Evolutionary conservation across 108 stramenopile species (phyloP), one percentile per base, ranked within the genome.

Genomic region (Nitzschia inconspicua): DNA sequence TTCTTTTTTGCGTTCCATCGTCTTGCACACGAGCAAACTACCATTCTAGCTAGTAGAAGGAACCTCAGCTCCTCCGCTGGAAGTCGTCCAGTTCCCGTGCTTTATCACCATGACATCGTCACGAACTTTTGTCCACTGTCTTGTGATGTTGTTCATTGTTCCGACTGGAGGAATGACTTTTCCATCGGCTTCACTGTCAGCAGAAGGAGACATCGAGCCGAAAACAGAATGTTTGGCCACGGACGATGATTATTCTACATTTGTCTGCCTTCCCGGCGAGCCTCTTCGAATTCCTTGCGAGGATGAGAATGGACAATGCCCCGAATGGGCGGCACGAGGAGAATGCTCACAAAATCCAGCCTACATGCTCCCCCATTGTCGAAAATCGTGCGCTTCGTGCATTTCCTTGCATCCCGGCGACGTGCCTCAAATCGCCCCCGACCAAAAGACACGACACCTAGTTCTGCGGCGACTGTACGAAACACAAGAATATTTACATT

Each of bases 281-380:
- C 40, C 51, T 3, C 14, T 54, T 18, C 37, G 52, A 25, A 29
- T 65, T 10, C 41, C 39, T 11, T 73, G 72, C 42, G 18, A 30
- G 23, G 58, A 72, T 34, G 34, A 27, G 7, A 32, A 72, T 44
- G n/a, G 20, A 13, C n/a, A 47, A 1, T 86, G 84, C 44, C 35
- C 8, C 0, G 35, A 68, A 4, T 79, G 79, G 70, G 78, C 81
- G 1, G 28, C 47, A 2, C 34, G 61, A 32, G 81, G 79, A 2
- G 79, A 80, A 71, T 86, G 84, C 55, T 64, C 54, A 9, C 55
- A 39, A 0, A 81, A 81, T 67, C 81, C 81, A 4, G 76, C 72
- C 25, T 86, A 79, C 69, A 86, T 86, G 84, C 52, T 82, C 51
- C 49, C 76, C 10, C 64, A 82, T 49, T 86, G 84, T 46, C 77